Evolutionary conservation across 1,284 basidiomycete species (phyloP).

Genomic region (Pulchroboletus neoregius): DNA sequence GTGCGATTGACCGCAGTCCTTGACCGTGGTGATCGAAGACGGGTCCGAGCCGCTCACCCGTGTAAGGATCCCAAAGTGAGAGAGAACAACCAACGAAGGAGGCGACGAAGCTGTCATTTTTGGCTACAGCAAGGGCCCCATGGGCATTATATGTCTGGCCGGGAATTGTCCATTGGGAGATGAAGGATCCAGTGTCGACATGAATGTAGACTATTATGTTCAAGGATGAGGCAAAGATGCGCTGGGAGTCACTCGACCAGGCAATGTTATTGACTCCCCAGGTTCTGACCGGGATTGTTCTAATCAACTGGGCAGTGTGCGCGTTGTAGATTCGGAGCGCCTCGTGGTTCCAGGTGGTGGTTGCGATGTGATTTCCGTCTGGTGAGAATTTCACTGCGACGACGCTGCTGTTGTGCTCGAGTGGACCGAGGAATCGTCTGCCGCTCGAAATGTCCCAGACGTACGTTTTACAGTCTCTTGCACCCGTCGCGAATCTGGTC

Average conservation of each 20-base stretch:
- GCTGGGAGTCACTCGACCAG: constrained; percentile 6
- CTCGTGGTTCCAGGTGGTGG: constrained; percentile 2
- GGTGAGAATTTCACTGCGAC: constrained; percentile 12
- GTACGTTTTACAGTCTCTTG: neutral
- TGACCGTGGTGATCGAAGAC: constrained; percentile 4
- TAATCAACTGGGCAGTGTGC: constrained; percentile 1
- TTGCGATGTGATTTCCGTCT: constrained; percentile 8
- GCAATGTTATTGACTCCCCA: constrained; percentile 2
- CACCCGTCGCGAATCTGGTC: constrained; percentile 7
- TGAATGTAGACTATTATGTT: neutral
- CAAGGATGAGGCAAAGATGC: constrained; percentile 2
- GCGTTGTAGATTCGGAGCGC: constrained; percentile 4
- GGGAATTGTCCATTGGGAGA: constrained; percentile 4
- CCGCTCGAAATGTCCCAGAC: constrained; percentile 10
- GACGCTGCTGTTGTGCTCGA: constrained; percentile 2
- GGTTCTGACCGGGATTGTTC: neutral
- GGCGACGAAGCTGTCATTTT: constrained; percentile 3
- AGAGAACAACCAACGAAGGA: constrained; percentile 5
- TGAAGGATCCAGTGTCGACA: constrained; percentile 5
- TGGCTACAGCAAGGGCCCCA: constrained; percentile 1
- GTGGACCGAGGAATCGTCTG: constrained; percentile 3
- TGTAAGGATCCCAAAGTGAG: constrained; percentile 4
- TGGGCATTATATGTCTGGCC: neutral
- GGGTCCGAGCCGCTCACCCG: constrained; percentile 6
- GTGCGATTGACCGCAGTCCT: constrained; percentile 3